Conservation (phyloP, 2,329 filamentous ascomycete genomes). For the Keithomyces neogunnii region DNA sequence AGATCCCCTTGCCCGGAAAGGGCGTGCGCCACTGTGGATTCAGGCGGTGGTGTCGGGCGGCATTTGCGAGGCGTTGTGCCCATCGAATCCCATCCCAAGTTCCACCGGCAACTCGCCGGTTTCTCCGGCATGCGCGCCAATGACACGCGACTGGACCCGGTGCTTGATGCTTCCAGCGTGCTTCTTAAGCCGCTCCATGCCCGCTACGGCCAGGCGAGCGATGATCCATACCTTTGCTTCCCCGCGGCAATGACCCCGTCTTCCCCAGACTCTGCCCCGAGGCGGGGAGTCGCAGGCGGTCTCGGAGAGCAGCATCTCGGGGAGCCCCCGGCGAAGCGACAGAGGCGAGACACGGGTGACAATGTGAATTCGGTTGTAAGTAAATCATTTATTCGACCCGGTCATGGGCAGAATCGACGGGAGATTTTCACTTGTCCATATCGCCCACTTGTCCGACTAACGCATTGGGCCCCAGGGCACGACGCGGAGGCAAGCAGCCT, state of each 20-base stretch:
- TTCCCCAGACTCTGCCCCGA: constrained; percentile 5
- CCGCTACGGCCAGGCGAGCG: not conserved
- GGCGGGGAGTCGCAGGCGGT: not conserved
- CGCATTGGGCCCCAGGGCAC: not conserved
- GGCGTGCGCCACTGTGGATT: not conserved
- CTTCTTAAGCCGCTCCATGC: not conserved
- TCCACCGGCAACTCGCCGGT: not conserved
- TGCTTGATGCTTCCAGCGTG: not conserved
- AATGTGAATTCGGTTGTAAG: constrained; percentile 1
- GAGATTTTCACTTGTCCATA: too few relatives aligned
- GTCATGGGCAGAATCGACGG: too few relatives aligned
- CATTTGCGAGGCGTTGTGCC: too few relatives aligned
- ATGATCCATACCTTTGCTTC: not conserved
- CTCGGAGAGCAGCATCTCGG: not conserved
- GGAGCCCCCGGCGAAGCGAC: constrained; percentile 6
- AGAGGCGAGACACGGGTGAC: not conserved
- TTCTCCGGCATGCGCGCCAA: not conserved
- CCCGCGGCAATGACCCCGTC: constrained; percentile 2
- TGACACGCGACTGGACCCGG: not conserved
- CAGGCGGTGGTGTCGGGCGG: not conserved
- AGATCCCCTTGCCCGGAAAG: not conserved
- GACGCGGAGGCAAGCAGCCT: constrained; percentile 11
- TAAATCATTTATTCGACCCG: not conserved
- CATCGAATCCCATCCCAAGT: too few relatives aligned
- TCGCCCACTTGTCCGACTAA: not conserved